Evolutionary conservation across 441 rosid genomes (phyloP), one percentile per base, ranked within the genome.

Genomic region (Theobroma grandiflorum): DNA sequence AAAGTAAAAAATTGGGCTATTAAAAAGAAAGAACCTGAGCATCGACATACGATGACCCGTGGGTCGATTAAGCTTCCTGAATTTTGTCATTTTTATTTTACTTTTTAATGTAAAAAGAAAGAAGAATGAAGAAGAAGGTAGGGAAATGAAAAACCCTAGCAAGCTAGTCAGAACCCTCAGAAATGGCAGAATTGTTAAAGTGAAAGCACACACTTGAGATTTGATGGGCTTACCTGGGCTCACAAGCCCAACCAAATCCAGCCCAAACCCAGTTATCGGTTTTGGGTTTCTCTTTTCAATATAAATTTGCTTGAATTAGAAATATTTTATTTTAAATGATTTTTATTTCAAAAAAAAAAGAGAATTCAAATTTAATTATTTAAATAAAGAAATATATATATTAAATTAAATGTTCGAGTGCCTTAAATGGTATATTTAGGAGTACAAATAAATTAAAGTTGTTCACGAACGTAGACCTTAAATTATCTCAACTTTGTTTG

Each of bases 1-100:
- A 22, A 49, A 8, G 59, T 49, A 6, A 38, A 7, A 62, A 33
- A 14, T 16, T n/a, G 50, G 33, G 70, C n/a, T 1, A 59, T 8
- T 68, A 45, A 62, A 70, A 31, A 38, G 11, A 64, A 57, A 5
- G 42, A 77, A 95, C 98, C 99, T 93, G 83, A 95, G 89, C 98
- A 95, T 91, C 62, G 98, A 79, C 95, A 94, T 93, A 71, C 99
- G 90, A 78, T 95, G 97, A 53, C 86, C 94, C 0, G 93, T 82
- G 11, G 91, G 91, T 58, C 98, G 87, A 55, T 86, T 87, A 47
- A 93, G 95, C 90, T 93, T 95, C 83, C 98, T 92, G 80, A 92
- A 89, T 83, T 93, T 95, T 59, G 94, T 94, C 98, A 94, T 92
- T 81, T 77, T 70, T 12, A 11, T 31, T 31, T 59, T 11, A 4